Evolutionary conservation across 179 eudicot species (phyloP).

Genomic region (Beta corolliflora): DNA sequence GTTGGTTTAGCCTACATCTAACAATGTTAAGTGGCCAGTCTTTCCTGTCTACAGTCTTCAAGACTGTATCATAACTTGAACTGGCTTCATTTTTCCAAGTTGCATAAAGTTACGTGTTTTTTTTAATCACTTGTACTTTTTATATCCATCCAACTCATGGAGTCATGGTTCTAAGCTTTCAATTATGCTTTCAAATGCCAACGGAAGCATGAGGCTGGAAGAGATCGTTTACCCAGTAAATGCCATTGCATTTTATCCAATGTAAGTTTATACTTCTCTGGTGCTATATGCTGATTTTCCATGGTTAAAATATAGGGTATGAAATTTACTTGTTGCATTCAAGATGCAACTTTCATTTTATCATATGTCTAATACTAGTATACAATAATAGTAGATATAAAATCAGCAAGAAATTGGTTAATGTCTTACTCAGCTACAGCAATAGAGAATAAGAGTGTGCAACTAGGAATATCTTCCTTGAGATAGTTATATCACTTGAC

Average conservation of each 20-base stretch:
- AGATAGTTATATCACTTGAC: no score
- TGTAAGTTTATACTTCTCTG: slow-evolving; percentile 55
- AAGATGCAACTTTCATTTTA: neutral
- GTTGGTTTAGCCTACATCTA: neutral
- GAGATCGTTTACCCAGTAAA: slow-evolving; percentile 93
- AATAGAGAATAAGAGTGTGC: no score
- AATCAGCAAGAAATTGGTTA: no score
- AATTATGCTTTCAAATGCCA: slow-evolving; percentile 98
- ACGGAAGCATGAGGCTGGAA: slow-evolving; percentile 86
- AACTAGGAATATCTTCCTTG: no score
- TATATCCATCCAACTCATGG: slow-evolving; percentile 11
- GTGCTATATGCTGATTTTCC: neutral
- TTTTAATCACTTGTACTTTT: neutral
- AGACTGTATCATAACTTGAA: neutral
- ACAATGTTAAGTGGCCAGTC: neutral
- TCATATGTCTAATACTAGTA: neutral
- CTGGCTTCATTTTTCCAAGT: neutral
- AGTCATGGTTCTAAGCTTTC: slow-evolving; percentile 22
- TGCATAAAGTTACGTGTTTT: neutral
- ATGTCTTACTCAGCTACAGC: no score
- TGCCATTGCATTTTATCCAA: slow-evolving; percentile 95
- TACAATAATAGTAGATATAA: neutral
- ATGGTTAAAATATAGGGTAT: neutral
- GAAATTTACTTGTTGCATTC: neutral
- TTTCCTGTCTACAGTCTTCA: neutral